phyloP scores from a whole-genome alignment of 768 basidiomycete genomes.

The Lactarius psammicola region DNA sequence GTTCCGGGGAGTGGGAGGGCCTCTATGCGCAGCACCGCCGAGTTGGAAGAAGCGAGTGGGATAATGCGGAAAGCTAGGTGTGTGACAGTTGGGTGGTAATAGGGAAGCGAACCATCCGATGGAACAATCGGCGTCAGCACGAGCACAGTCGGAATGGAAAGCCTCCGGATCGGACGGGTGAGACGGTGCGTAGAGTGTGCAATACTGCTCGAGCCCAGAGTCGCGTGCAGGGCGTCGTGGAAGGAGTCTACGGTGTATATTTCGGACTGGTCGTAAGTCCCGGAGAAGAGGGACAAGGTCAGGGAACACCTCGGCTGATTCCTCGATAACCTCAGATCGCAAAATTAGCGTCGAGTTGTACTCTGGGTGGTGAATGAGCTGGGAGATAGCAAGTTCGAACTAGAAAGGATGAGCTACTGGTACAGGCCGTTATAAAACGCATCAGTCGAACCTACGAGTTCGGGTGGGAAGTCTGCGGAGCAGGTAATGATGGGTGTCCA shows the following conservation, averaged over 20 bases:
- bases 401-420: constrained; percentile 34
- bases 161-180: constrained; percentile 23
- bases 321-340: constrained; percentile 66
- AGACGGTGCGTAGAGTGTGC: constrained; percentile 58
- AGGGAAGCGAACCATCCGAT: constrained; percentile 58
- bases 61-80: constrained; percentile 83
- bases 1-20: constrained; percentile 48
- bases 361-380: constrained; percentile 85
- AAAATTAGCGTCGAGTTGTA: constrained; percentile 91
- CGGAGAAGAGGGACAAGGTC: constrained; percentile 40
- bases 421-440: too few relatives aligned
- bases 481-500: constrained; percentile 37
- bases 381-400: constrained; percentile 72
- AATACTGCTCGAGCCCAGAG: constrained; percentile 68
- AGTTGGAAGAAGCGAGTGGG: constrained; percentile 30
- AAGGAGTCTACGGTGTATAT: constrained; percentile 65
- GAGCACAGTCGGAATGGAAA: constrained; percentile 38
- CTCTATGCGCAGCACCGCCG: constrained; percentile 52
- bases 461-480: constrained; percentile 35
- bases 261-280: constrained; percentile 44
- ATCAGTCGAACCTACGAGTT: constrained; percentile 32
- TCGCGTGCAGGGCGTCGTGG: constrained; percentile 81
- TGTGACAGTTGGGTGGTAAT: constrained; percentile 83
- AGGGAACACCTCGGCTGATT: constrained; percentile 35
- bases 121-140: constrained; percentile 59